Percentiles rank a stretch among this genome's conserved stretches.
phyloP scores from a whole-genome alignment of 225 moss, liverwort and hornwort species.

The Lunularia cruciata region DNA sequence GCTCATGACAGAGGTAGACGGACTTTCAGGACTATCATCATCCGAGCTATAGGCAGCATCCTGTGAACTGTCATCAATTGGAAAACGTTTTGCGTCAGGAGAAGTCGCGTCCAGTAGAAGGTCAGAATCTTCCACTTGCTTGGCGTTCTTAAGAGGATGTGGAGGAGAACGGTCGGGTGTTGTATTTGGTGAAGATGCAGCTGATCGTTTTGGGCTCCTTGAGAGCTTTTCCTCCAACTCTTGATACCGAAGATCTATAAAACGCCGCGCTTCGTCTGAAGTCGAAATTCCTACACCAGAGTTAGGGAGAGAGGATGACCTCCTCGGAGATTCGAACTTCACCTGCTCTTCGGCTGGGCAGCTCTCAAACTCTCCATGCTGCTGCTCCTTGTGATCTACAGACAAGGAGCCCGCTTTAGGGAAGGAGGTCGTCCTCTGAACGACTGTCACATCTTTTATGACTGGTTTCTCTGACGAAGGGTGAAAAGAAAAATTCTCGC shows the following conservation, averaged over 20 bases:
- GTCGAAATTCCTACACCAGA: constrained; percentile 11
- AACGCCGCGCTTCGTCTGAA: constrained; percentile 33
- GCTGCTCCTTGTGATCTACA: neutral
- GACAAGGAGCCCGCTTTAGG: neutral
- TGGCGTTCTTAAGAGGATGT: neutral
- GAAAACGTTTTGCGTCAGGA: constrained; percentile 10
- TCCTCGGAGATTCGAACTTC: constrained; percentile 23
- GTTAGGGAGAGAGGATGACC: constrained; percentile 11
- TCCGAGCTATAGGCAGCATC: neutral
- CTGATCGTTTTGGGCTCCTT: constrained; percentile 34
- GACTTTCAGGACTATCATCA: constrained; percentile 7
- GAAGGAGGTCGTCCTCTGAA: constrained; percentile 29
- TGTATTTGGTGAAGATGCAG: neutral
- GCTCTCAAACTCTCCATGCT: neutral
- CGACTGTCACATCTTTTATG: constrained; percentile 15
- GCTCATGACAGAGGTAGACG: constrained; percentile 14
- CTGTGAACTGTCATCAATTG: neutral
- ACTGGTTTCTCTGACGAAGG: constrained; percentile 13
- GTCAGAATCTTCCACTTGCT: neutral
- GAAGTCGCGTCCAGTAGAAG: neutral
- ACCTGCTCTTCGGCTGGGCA: constrained; percentile 15
- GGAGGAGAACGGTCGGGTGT: constrained; percentile 26
- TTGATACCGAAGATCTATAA: constrained; percentile 39
- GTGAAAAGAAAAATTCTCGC: constrained; percentile 35
- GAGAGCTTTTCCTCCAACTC: constrained; percentile 39